These are phyloP conservation scores for Gentiana dahurica DNA, from an alignment of 257 asterid genomes.

Conservation along the genomic window DNA sequence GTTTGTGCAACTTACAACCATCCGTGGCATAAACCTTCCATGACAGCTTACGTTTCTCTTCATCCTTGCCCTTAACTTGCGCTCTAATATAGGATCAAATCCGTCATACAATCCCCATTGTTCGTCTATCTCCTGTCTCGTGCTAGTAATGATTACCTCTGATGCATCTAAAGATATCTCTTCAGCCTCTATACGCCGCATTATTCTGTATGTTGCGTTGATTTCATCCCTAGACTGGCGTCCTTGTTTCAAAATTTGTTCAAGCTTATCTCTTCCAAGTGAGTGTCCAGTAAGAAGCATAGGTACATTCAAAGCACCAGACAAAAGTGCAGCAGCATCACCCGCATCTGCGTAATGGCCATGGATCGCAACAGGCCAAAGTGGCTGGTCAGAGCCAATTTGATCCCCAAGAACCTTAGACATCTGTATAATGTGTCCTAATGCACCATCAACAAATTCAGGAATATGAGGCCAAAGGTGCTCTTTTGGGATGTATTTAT, in stretches of 20 bases:
- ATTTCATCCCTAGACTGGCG: slow-evolving; percentile 69
- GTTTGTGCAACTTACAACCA: slow-evolving; percentile 43
- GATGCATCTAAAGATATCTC: slow-evolving; percentile 67
- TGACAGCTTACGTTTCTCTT: slow-evolving; percentile 49
- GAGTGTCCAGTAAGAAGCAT: slow-evolving; percentile 79
- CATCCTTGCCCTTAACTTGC: slow-evolving; percentile 64
- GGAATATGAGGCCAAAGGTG: slow-evolving; percentile 70
- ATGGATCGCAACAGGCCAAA: slow-evolving; percentile 73
- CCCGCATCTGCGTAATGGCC: slow-evolving; percentile 85
- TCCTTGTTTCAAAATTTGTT: slow-evolving; percentile 70
- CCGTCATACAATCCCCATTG: slow-evolving; percentile 83
- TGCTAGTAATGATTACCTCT: slow-evolving; percentile 67
- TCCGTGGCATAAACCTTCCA: slow-evolving; percentile 78
- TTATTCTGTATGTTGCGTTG: slow-evolving; percentile 57
- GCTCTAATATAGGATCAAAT: slow-evolving; percentile 64
- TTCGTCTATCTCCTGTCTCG: slow-evolving; percentile 72
- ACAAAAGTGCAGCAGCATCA: slow-evolving; percentile 60
- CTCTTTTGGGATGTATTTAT: slow-evolving; percentile 63
- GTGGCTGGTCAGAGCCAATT: slow-evolving; percentile 46
- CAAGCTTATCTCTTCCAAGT: slow-evolving; percentile 69
- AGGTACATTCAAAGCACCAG: slow-evolving; percentile 66
- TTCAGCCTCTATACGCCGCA: slow-evolving; percentile 85
- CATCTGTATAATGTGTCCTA: slow-evolving; percentile 55
- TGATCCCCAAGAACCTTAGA: slow-evolving; percentile 69
- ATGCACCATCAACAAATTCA: slow-evolving; percentile 73